Evolutionary conservation across 2,329 filamentous ascomycete species (phyloP), one percentile per base, ranked within the genome.

Genomic region (Verticillium zaregamsianum): DNA sequence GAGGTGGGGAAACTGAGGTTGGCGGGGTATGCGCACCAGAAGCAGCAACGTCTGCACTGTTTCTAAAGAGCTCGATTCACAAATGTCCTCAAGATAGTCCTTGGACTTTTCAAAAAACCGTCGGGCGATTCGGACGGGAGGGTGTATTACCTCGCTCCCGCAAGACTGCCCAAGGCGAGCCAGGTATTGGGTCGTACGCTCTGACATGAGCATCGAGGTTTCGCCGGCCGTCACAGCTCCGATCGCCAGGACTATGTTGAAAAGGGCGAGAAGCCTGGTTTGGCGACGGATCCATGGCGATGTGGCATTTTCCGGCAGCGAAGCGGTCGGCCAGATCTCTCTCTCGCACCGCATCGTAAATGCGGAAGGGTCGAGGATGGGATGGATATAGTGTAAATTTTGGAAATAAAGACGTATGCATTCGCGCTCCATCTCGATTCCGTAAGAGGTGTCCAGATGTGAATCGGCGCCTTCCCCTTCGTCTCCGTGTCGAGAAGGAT

Each of bases 331-430:
- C 65, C 65, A 66, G 11, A 66, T 54, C 17, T 67, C 64, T 11
- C 58, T 54, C 31, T 68, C 61, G 52, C 66, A 66, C 4, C 65
- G 59, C n/a, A 45, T 56, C 5, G 65, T 52, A 45, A 68, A 68
- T 1, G 23, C 31, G 12, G 59, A 14, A 40, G 64, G 61, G 23
- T 68, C 64, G n/a, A 68, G 58, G 39, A 68, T 66, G 1, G 66
- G 66, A 45, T 68, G 66, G 37, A 68, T 66, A 58, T 65, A 65
- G 64, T 68, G 66, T 6, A 68, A 32, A 28, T 68, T 68, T 45
- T 64, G 59, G 37, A 68, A 68, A 57, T 65, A 68, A 1, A 69
- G 65, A 12, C 66, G 61, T 8, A 64, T 65, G 31, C 66, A 69
- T 49, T 68, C 67, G 23, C 64, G 56, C 54, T 65, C 64, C 0